Evolutionary conservation across 2,329 filamentous ascomycete genomes (phyloP).

Genomic region (Celoporthe dispersa): DNA sequence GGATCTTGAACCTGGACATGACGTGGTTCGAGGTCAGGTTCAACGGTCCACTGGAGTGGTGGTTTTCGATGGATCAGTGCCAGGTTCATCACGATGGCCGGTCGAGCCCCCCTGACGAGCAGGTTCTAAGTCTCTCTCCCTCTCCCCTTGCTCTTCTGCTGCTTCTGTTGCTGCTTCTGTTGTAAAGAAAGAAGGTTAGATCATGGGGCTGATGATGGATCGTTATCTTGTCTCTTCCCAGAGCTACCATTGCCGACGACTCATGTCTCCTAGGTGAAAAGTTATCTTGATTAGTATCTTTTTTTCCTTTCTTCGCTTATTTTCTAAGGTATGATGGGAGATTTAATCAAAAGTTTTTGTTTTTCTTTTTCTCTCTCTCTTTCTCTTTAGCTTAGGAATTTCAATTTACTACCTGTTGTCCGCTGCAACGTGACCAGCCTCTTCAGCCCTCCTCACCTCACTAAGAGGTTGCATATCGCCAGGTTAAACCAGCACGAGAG

Average conservation of each 20-base stretch:
- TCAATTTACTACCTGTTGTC: not conserved
- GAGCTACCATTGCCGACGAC: no score
- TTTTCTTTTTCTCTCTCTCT: not conserved
- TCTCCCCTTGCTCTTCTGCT: no score
- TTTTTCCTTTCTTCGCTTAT: not conserved
- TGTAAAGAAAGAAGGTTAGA: not conserved
- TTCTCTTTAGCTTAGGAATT: not conserved
- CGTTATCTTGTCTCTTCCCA: no score
- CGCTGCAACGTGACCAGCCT: not conserved
- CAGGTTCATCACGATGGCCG: not conserved
- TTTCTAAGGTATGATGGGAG: not conserved
- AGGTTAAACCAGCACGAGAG: not conserved
- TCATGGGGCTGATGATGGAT: not conserved
- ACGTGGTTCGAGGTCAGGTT: not conserved
- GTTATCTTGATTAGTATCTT: no score
- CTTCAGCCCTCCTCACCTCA: not conserved
- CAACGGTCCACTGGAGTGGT: not conserved
- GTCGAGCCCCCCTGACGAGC: not conserved
- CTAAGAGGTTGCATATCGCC: not conserved
- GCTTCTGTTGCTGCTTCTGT: not conserved
- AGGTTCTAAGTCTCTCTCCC: not conserved
- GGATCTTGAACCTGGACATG: not conserved
- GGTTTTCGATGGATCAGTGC: not conserved
- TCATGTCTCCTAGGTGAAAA: no score
- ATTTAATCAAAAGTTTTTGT: not conserved